These are phyloP conservation scores for Solanum bulbocastanum DNA, from an alignment of 257 asterid genomes.

Conservation along the genomic window DNA sequence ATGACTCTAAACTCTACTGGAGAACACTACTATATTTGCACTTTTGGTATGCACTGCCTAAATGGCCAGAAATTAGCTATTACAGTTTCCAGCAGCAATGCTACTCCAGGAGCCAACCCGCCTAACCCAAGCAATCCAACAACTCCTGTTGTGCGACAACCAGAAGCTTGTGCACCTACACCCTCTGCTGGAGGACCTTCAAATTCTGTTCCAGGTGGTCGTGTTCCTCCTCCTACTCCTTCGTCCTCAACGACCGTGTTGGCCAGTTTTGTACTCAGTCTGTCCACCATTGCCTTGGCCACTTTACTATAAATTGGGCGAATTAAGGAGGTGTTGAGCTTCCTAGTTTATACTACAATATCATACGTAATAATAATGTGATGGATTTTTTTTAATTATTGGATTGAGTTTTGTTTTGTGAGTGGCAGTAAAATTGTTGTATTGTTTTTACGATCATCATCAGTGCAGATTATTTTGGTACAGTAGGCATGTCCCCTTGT, in stretches of 20 bases:
- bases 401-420: background rate
- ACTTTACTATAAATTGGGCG: background rate
- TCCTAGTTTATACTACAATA: background rate
- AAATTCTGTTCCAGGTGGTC: background rate
- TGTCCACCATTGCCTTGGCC: background rate
- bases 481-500: background rate
- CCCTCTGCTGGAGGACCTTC: background rate
- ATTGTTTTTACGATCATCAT: background rate
- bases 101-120: background rate
- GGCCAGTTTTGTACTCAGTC: background rate
- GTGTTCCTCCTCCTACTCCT: background rate
- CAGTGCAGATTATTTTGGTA: background rate
- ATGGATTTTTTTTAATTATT: background rate
- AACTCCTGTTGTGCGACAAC: background rate
- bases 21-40: conserved; percentile 13
- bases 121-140: conserved; percentile 4
- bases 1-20: conserved; percentile 5
- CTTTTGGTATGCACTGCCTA: conserved; percentile 5
- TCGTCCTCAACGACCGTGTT: background rate
- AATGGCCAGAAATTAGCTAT: conserved; percentile 15
- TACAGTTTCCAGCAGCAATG: background rate
- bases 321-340: background rate
- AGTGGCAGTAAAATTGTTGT: background rate
- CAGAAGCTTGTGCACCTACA: conserved; percentile 19
- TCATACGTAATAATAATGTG: background rate